Evolutionary conservation across 768 basidiomycete species (phyloP), one percentile per base, ranked within the genome.

Genomic region (Dacryopinax primogenitus): DNA sequence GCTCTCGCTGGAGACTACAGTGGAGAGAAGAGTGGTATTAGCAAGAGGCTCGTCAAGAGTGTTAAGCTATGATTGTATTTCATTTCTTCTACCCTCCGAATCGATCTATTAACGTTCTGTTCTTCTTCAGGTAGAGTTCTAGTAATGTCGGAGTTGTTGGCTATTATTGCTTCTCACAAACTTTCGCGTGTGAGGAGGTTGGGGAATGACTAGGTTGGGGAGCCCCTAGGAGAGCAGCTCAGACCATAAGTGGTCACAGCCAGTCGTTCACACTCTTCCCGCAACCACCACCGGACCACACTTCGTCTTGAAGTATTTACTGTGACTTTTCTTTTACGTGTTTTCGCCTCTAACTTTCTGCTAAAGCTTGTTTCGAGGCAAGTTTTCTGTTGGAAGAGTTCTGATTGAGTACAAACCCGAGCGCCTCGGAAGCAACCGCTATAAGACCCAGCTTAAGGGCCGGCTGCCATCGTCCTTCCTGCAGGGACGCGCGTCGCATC

Each of bases 11-110:
- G 83, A n/a, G 79, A 78, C 68, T 98, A 98, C 77, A 84, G 83
- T 34, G 96, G 96, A 72, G 96, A 99, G 78, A 85, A 82, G 76
- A 87, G 88, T 65, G 95, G 95, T 81, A 95, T 96, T 72, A 86
- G 86, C 68, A 63, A 61, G 26, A 90, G 86, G 72, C 88, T 92
- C 36, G 80, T 92, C 77, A 95, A 95, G 80, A 87, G 89, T 75
- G 80, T 90, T 68, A 84, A 82, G 68, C 77, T 96, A 73, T 80
- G 80, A 67, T 67, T 11, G 30, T 35, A 35, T 4, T 16, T 6
- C 6, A 23, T 35, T 11, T 62, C 32, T 36, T 6, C 21, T 61
- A 21, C n/a, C 21, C 30, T n/a, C n/a, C n/a, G n/a, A 21, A 61
- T 62, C 32, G 34, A 63, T 3, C 26, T 13, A 28, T 6, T 44